phyloP scores from a whole-genome alignment of 2,329 filamentous ascomycete genomes.

The Truncatella angustata region DNA sequence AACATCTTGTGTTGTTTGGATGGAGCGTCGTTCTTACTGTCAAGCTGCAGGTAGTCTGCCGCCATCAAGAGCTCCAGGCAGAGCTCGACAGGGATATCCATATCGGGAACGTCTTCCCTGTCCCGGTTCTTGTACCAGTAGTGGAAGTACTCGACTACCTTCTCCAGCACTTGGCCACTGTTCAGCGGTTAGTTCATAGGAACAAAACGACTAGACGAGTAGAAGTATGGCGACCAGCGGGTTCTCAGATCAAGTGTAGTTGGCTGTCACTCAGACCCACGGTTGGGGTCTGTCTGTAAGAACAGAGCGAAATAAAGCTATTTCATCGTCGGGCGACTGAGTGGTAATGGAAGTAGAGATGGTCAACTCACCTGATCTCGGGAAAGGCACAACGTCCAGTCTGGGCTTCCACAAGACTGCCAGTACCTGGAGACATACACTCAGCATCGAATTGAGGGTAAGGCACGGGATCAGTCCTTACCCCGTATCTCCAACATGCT shows the following conservation, averaged over 20 bases:
- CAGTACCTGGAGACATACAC: conserved; percentile 1
- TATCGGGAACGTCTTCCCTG: conserved; percentile 71
- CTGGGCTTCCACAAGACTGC: conserved; percentile 48
- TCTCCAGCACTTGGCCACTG: conserved; percentile 73
- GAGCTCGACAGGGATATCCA: conserved; percentile 77
- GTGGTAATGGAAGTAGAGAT: conserved; percentile 5
- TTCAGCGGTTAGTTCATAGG: conserved; percentile 10
- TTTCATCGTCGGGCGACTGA: conserved; percentile 34
- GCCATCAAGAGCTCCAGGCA: conserved; percentile 76
- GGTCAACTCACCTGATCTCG: conserved; percentile 66
- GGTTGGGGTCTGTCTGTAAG: conserved; percentile 44
- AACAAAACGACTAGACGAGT: conserved; percentile 10
- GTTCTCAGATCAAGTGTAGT: conserved; percentile 66
- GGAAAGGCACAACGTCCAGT: conserved; percentile 65
- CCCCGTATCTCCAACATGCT: conserved; percentile 71
- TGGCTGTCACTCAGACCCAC: conserved; percentile 48
- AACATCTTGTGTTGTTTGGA: neutral
- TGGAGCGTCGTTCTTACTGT: conserved; percentile 44
- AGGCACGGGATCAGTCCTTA: conserved; percentile 33
- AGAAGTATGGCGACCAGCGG: conserved; percentile 10
- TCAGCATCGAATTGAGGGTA: conserved; percentile 11
- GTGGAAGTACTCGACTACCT: conserved; percentile 80
- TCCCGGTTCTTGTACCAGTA: conserved; percentile 76
- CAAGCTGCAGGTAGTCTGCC: conserved; percentile 72
- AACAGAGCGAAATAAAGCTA: conserved; percentile 39